Base-by-base conservation (phyloP, 1,284 basidiomycete genomes). In the Rhodotorula sp. region DNA sequence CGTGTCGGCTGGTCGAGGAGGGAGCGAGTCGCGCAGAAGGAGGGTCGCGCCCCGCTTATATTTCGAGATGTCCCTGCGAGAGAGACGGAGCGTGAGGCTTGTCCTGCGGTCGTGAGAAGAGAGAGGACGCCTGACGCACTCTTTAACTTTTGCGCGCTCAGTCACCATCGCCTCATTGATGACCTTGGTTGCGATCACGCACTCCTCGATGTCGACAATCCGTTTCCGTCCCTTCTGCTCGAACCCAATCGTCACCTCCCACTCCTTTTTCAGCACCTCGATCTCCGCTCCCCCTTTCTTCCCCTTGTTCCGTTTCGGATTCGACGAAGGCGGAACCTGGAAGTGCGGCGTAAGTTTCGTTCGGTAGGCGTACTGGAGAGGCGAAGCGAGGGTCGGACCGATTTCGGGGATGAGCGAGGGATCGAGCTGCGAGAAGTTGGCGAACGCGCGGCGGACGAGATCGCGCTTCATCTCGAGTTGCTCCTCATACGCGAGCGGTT, bases 271-370 rank as follows among this genome's bases (percentile, higher is more conserved):
- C 71, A 46, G 74, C 26, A 28, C 37, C 37, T 44, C 60, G 13
- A 15, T 31, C 24, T 48, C 51, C 9, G 6, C 50, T 4, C 26
- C 44, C 2, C 20, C 30, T 2, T 30, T 28, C 64, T 66, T 65
- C 30, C 57, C 31, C 48, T 63, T 63, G 31, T 64, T 66, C 28
- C 44, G n/a, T 76, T 65, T 67, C 79, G 72, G 77, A 80, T 78
- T 76, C 26, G 76, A 62, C 53, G 77, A 88, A 0, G 87, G 86
- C 1, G 92, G 88, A 0, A 89, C 86, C 55, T 96, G 90, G 76
- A 98, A 99, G 80, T 99, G 95, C 0, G 95, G 95, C 0, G 95
- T 98, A 58, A 99, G 88, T 82, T 99, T 99, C 1, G 96, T 99
- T 30, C 95, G 87, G 80, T 99, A 99, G 56, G 85, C 86, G 81